phyloP scores from a whole-genome alignment of 2,329 filamentous ascomycete genomes.

The Colletotrichum tabaci region DNA sequence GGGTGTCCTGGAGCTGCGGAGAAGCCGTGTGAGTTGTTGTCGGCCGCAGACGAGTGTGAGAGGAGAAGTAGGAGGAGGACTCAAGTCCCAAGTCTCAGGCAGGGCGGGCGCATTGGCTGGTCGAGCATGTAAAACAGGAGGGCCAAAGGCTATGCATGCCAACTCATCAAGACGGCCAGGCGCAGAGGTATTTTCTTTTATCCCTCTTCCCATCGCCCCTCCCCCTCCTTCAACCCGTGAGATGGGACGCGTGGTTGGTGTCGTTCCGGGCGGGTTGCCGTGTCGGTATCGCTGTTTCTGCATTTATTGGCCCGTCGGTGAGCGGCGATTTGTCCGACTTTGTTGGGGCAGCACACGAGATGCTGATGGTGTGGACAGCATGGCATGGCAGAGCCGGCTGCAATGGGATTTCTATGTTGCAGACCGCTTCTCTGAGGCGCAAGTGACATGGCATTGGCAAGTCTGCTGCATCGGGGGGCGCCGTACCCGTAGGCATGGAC shows the following conservation, averaged over 20 bases:
- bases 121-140: constrained; percentile 37
- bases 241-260: constrained; percentile 13
- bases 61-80: not conserved
- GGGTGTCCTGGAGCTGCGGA: constrained; percentile 16
- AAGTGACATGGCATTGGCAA: not conserved
- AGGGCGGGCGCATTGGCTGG: constrained; percentile 21
- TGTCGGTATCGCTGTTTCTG: constrained; percentile 17
- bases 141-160: constrained; percentile 42
- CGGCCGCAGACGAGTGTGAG: too few relatives aligned
- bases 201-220: not conserved
- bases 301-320: constrained; percentile 30
- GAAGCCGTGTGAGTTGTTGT: constrained; percentile 1
- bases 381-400: constrained; percentile 5
- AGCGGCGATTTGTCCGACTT: constrained; percentile 36
- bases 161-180: constrained; percentile 38
- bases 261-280: constrained; percentile 6
- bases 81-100: not conserved
- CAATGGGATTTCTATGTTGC: constrained; percentile 4
- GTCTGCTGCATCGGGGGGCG: not conserved
- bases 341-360: constrained; percentile 30
- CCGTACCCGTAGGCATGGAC: not conserved
- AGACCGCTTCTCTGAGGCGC: constrained; percentile 20
- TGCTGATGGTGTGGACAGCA: constrained; percentile 20
- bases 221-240: not conserved
- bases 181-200: constrained; percentile 15